These are phyloP conservation scores for Echites panduratus DNA, from an alignment of 257 asterid species.

Conservation along the genomic window DNA sequence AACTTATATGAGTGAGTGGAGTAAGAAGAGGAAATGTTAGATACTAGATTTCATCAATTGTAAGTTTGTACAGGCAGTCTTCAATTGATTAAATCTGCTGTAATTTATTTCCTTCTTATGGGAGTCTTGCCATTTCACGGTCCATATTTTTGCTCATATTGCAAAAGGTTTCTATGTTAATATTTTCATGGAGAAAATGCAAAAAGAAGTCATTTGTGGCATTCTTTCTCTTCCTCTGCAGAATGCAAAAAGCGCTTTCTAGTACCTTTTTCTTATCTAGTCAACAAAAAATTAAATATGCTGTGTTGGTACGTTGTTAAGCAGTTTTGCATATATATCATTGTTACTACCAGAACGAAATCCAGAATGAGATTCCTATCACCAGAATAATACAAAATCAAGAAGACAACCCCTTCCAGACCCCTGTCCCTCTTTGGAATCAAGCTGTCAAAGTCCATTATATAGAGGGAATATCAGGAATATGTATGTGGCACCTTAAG, in stretches of 20 bases:
- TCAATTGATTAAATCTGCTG: not conserved
- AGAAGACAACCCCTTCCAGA: not conserved
- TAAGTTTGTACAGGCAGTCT: constrained; percentile 12
- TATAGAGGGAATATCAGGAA: not conserved
- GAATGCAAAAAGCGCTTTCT: not conserved
- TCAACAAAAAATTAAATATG: not conserved
- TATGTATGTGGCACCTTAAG: not conserved
- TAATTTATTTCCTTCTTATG: not conserved
- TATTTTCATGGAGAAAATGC: not conserved
- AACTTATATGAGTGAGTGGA: not conserved
- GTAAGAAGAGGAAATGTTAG: not conserved
- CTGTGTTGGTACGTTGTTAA: not conserved
- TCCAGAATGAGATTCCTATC: not conserved
- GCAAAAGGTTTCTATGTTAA: not conserved
- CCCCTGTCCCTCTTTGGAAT: not conserved
- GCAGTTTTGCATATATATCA: not conserved
- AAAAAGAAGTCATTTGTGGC: not conserved
- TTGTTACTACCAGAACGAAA: not conserved
- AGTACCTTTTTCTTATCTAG: not conserved
- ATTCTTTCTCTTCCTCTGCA: not conserved
- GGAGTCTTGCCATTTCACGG: not conserved
- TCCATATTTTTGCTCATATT: not conserved
- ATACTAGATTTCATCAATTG: not conserved
- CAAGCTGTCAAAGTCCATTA: not conserved
- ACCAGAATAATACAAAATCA: not conserved